Percentiles rank a stretch among this genome's conserved stretches.
Evolutionary conservation across 169 alveolate species (phyloP).

Genomic region (Besnoitia besnoiti): DNA sequence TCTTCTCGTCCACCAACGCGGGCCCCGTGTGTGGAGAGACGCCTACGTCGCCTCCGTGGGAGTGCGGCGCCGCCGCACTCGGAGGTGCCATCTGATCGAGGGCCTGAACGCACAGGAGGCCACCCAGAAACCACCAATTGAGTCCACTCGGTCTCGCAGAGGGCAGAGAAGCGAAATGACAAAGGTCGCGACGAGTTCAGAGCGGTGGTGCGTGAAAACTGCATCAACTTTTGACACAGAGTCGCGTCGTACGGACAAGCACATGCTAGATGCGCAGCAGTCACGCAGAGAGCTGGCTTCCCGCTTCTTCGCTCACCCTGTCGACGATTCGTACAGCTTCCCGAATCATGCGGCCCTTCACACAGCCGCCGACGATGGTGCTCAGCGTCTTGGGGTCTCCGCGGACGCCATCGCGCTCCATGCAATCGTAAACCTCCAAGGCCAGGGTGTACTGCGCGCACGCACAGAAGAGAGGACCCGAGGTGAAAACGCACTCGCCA

Average conservation of each 20-base stretch:
- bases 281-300: too few relatives aligned
- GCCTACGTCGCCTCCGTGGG: background rate
- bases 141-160: too few relatives aligned
- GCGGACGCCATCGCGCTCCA: constrained; percentile 67
- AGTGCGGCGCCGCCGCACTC: background rate
- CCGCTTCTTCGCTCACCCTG: constrained; percentile 47
- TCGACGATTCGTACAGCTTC: constrained; percentile 62
- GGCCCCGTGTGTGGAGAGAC: background rate
- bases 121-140: too few relatives aligned
- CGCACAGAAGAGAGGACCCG: too few relatives aligned
- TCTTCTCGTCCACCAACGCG: constrained; percentile 28
- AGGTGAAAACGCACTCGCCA: too few relatives aligned
- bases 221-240: background rate
- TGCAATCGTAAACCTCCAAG: constrained; percentile 55
- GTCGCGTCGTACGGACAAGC: background rate
- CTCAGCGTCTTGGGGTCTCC: constrained; percentile 67
- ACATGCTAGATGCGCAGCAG: background rate
- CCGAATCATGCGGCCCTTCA: constrained; percentile 59
- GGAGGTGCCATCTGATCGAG: background rate
- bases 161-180: background rate
- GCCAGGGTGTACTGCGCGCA: constrained; percentile 63
- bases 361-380: constrained; percentile 68
- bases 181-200: background rate
- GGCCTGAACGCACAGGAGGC: background rate
- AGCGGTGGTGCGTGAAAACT: background rate